Evolutionary conservation across 768 basidiomycete species (phyloP).

Genomic region (Podaxis rugospora): DNA sequence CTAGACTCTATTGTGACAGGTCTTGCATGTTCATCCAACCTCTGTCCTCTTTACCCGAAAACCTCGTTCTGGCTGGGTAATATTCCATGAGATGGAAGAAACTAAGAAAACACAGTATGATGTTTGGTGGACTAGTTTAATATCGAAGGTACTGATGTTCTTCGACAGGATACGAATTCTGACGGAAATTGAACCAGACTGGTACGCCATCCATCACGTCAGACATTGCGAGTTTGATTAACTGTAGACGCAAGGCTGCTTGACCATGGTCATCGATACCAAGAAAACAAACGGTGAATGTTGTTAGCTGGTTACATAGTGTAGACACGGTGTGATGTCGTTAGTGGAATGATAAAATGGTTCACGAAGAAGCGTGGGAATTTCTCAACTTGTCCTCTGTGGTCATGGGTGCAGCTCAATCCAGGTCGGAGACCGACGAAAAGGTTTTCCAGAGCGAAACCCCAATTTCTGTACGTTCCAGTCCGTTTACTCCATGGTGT

Average conservation of each 20-base stretch:
- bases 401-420: conserved; percentile 66
- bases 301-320: background rate
- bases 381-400: conserved; percentile 5
- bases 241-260: conserved; percentile 23
- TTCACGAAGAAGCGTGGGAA: conserved; percentile 3
- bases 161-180: conserved; percentile 76
- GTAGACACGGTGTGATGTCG: background rate
- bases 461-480: conserved; percentile 43
- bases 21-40: conserved; percentile 86
- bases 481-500: background rate
- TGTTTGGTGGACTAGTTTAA: background rate
- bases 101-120: conserved; percentile 90
- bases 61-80: conserved; percentile 87
- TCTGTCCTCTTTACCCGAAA: conserved; percentile 93
- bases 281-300: background rate
- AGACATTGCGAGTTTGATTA: background rate
- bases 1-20: conserved; percentile 36
- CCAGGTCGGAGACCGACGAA: conserved; percentile 50
- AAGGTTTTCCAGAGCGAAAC: conserved; percentile 55
- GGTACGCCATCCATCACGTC: conserved; percentile 38
- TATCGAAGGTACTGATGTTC: conserved; percentile 12
- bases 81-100: conserved; percentile 95
- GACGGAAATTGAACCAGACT: conserved; percentile 94
- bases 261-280: conserved; percentile 31
- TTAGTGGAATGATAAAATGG: background rate